Base-by-base conservation (phyloP, 2,329 filamentous ascomycete genomes). In the Pyrenochaeta sp. region DNA sequence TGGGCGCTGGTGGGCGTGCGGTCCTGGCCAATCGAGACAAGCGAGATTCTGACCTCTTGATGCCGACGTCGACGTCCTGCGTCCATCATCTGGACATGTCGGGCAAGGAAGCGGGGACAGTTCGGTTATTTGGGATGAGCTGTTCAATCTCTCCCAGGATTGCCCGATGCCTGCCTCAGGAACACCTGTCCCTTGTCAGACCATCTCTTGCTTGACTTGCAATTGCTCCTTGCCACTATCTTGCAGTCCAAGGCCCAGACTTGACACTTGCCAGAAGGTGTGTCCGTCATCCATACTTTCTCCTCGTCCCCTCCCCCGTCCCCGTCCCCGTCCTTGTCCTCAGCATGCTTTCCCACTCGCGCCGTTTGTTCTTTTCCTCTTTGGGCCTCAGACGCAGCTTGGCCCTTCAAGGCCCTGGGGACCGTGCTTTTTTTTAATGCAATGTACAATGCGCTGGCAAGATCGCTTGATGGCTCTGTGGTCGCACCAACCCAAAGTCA, bases 371-470 rank as follows among this genome's bases (percentile, higher is more conserved):
- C 61, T 56, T 72, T 66, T 49, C 69, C 68, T 37, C 40, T 66
- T 74, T 61, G 51, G 71, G 72, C 42, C 33, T 58, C 56, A 58
- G 68, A 67, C 68, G 71, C 73, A 73, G 68, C 66, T 74, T 64
- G 69, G 61, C 60, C 66, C 64, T 44, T 61, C 52, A 62, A 65
- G 66, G 63, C 68, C 69, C 69, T 71, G 71, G 69, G 70, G 70
- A 68, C 66, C 71, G 73, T 72, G 73, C 74, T 64, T 71, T 72
- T 71, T 71, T 74, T 69, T 70, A 74, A 64, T 54, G 65, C 21
- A 11, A 39, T 39, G 36, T 15, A 39, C 14, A 18, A 70, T 60
- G 56, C 46, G 54, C 54, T 60, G 56, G 56, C 56, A 59, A 41
- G 43, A 51, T 54, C 56, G 56, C 53, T 57, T 57, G 54, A 57